A percentile compares a stretch with the other conserved stretches of the same genome.
These are phyloP conservation scores for Leishmania martiniquensis DNA, from an alignment of 208 protist genomes.

Conservation along the genomic window DNA sequence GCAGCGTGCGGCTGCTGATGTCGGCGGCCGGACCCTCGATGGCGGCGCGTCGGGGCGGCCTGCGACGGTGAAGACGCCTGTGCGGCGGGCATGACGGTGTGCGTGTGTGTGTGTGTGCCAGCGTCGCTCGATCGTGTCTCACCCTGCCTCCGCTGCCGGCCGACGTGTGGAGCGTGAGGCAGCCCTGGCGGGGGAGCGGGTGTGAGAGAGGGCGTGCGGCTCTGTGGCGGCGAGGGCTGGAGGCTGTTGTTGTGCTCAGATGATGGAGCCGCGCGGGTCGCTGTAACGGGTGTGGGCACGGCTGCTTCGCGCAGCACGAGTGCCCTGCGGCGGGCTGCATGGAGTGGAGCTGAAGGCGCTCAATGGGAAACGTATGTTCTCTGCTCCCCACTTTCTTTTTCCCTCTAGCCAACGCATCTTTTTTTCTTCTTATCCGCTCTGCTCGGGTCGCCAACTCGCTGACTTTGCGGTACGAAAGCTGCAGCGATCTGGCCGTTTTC, in stretches of 20 bases:
- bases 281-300: background rate
- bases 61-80: no score
- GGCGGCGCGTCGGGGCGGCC: no score
- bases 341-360: slow-evolving; percentile 3
- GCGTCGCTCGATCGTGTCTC: background rate
- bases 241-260: background rate
- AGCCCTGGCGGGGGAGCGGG: background rate
- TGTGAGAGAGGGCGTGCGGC: background rate
- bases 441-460: no score
- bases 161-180: no score
- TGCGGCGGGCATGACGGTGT: background rate
- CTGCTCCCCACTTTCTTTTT: background rate
- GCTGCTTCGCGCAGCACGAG: background rate
- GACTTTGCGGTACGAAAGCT: no score
- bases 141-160: no score
- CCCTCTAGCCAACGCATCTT: background rate
- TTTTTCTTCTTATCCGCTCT: background rate
- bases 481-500: no score
- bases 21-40: background rate
- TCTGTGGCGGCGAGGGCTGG: background rate
- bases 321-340: background rate
- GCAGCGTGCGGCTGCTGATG: background rate
- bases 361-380: no score
- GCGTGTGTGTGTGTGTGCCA: background rate
- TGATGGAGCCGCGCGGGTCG: background rate